Base-by-base conservation (phyloP, 768 basidiomycete species). In the Psilocybe tampanensis region DNA sequence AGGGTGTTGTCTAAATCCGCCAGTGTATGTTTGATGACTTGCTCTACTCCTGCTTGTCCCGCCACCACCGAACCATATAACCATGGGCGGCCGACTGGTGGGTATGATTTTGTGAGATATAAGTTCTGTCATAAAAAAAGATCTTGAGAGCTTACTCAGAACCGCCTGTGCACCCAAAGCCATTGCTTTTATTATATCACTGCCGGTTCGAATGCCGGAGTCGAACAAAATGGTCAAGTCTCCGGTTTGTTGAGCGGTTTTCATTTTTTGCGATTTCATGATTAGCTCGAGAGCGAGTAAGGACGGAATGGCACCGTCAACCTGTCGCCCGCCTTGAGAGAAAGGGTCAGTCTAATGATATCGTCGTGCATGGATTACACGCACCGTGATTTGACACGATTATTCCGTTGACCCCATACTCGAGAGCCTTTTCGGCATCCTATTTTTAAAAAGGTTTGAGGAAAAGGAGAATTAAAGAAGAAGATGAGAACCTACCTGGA, bases 111-210 rank as follows among this genome's bases (percentile, higher is more conserved):
- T n/a, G n/a, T 5, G 33, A 41, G 17, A 22, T 44, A 47, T 47
- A 54, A 50, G 44, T 32, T 33, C 33, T 45, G 43, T 24, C 24
- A 21, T 15, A 8, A 33, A 45, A 13, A 26, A 22, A 21, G 22
- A 47, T n/a, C 29, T 21, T 24, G 4, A 34, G 32, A 19, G 80
- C 89, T 63, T 61, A 92, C 86, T 76, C 18, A 94, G 69, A 15
- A 95, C 86, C 8, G 77, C 92, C 62, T 95, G 88, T 8, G 94
- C 94, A 41, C 94, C 93, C 0, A 95, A 77, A 1, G 92, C 92
- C 24, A 95, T 72, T 0, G 94, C 94, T 70, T 92, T 91, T 70
- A 93, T 78, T 44, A 94, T 83, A 60, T 96, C 94, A 43, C 85
- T 83, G 11, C 91, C 94, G 0, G 87, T 90, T 43, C 94, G 84